Conservation (phyloP, 139 green algal species). For the Chlorella sp. region DNA sequence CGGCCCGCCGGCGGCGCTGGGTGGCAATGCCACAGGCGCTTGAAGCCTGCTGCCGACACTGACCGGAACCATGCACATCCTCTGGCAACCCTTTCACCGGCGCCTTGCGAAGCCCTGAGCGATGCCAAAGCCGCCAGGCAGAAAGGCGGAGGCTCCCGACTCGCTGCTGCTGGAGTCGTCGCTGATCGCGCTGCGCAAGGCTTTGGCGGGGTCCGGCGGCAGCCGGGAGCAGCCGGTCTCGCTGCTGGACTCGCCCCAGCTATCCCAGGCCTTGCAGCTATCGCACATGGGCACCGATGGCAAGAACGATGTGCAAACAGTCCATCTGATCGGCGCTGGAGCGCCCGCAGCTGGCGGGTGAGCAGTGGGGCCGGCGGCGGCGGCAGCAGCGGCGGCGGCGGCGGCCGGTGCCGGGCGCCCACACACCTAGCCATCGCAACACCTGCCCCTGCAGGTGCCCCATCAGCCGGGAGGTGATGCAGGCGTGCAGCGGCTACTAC, state of each 20-base stretch:
- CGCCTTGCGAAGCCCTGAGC: too few relatives aligned
- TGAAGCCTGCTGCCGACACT: too few relatives aligned
- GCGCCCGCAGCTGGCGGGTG: background rate
- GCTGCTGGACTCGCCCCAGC: background rate
- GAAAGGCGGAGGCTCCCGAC: background rate
- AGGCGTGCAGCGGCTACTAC: constrained; percentile 9
- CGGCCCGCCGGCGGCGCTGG: too few relatives aligned
- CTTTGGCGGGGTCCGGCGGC: background rate
- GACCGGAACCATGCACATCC: too few relatives aligned
- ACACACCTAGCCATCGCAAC: background rate
- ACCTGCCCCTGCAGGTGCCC: background rate
- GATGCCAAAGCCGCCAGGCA: background rate
- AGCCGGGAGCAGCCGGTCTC: too few relatives aligned
- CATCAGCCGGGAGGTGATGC: background rate
- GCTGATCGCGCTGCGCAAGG: background rate
- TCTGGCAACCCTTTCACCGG: too few relatives aligned
- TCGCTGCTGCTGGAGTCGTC: background rate
- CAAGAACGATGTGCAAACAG: background rate
- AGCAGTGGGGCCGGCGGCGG: background rate
- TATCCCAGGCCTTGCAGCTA: background rate
- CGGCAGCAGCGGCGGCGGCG: background rate
- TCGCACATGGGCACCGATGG: background rate
- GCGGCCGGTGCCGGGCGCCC: background rate
- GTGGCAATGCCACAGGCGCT: too few relatives aligned
- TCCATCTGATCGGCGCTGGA: background rate